phyloP scores from a whole-genome alignment of 2,329 filamentous ascomycete genomes.

The Calonectria crousiana region DNA sequence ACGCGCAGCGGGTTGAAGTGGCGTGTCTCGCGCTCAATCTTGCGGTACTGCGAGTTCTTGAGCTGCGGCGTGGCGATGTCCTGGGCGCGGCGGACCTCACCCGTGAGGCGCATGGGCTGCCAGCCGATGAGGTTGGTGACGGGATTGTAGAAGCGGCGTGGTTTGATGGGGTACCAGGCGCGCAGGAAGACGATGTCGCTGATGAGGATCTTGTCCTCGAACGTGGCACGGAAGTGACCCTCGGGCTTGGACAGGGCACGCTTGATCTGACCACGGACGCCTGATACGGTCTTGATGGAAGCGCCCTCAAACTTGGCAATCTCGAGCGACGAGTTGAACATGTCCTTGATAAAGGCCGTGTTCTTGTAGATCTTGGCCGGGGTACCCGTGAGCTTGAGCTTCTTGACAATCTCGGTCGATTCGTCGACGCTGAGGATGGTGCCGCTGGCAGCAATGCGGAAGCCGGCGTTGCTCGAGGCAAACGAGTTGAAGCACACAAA shows the following conservation, averaged over 20 bases:
- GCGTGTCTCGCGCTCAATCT: slow-evolving; percentile 73
- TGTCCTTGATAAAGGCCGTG: slow-evolving; percentile 98
- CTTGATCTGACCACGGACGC: slow-evolving; percentile 97
- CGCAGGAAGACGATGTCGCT: slow-evolving; percentile 96
- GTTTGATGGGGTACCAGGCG: slow-evolving; percentile 96
- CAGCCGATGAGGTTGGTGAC: slow-evolving; percentile 94
- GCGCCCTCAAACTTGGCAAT: slow-evolving; percentile 99
- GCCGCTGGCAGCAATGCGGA: slow-evolving; percentile 94
- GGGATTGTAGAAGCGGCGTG: slow-evolving; percentile 96
- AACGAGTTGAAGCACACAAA: slow-evolving; percentile 95
- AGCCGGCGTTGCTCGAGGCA: slow-evolving; percentile 85
- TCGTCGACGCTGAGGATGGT: slow-evolving; percentile 96
- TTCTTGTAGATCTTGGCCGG: slow-evolving; percentile 99
- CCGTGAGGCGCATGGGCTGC: slow-evolving; percentile 94
- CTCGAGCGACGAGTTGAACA: slow-evolving; percentile 94
- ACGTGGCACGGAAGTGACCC: slow-evolving; percentile 95
- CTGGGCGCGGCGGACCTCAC: slow-evolving; percentile 85
- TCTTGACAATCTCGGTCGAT: slow-evolving; percentile 98
- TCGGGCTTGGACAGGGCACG: slow-evolving; percentile 93
- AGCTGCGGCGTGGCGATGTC: slow-evolving; percentile 81
- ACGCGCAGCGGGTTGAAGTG: slow-evolving; percentile 85
- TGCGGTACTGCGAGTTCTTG: slow-evolving; percentile 87
- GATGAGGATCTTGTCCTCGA: slow-evolving; percentile 98
- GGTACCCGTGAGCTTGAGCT: slow-evolving; percentile 93
- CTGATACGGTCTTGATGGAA: slow-evolving; percentile 94